Base-by-base conservation (phyloP, 1,139 yeast species). In the Sugiyamaella xylanicola region DNA sequence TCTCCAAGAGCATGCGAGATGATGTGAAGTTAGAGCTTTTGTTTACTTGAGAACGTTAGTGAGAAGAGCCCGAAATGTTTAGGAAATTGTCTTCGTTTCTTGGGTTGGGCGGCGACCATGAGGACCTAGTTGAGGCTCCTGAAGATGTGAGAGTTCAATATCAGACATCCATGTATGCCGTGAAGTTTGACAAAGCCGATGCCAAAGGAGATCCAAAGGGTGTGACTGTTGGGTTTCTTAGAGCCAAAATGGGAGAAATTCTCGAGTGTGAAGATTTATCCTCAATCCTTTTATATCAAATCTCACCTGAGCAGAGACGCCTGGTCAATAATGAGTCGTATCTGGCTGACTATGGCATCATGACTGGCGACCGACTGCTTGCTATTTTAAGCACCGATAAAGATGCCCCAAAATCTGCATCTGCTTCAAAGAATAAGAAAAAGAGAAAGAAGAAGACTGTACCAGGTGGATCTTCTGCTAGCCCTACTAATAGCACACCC, bases 191-290 rank as follows among this genome's bases (percentile, higher is more conserved):
- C 11, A 22, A 32, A 11, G 41, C 48, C 9, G 57, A 54, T 19
- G 22, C 48, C 1, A 42, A 40, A 4, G 55, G 45, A 22, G 36
- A 45, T 3, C 36, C 39, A 9, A 48, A 36, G 15, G 54, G 48
- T 19, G 96, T 91, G 7, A 81, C 86, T 9, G 76, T 91, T 22
- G 77, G 75, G 22, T 84, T 85, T 61, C 75, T 89, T 57, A 77
- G 91, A 57, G 63, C 71, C 16, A 65, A 63, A 59, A 64, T 69
- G 16, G 70, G 68, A 17, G 67, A 67, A 43, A 74, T 86, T 56
- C 80, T 86, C 60, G 76, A 78, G 55, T 37, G 36, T 20, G 82
- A 89, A 0, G 74, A 74, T 4, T 65, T 82, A 11, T 79, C 72
- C 57, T 65, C 68, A 36, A 73, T 74, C 32, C 60, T 63, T 8